A percentile compares a stretch with the other conserved stretches of the same genome.
These are phyloP conservation scores for Euphorbia pulcherrima DNA, from an alignment of 345 rosid genomes.

Conservation along the genomic window DNA sequence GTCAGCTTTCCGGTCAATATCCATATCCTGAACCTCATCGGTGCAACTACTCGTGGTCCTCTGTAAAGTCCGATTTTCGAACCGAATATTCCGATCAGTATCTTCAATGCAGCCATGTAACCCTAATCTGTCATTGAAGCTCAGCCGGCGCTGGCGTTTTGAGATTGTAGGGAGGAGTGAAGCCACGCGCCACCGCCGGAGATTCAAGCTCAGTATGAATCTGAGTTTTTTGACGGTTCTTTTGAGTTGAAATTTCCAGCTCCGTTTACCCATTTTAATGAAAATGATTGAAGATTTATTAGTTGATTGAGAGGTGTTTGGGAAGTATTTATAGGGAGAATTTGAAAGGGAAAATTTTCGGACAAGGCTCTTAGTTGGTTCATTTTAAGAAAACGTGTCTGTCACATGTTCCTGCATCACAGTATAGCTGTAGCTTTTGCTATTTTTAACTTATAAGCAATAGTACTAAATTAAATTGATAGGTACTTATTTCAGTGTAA, in stretches of 20 bases:
- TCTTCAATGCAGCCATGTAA: constrained; percentile 27
- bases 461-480: no score
- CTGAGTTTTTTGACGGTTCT: constrained; percentile 27
- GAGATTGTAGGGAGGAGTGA: constrained; percentile 8
- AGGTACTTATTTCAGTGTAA: no score
- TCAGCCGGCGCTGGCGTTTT: background rate
- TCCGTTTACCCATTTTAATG: constrained; percentile 16
- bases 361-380: background rate
- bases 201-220: constrained; percentile 15
- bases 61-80: background rate
- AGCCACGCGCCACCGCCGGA: constrained; percentile 22
- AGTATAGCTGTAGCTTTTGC: background rate
- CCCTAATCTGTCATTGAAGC: constrained; percentile 34
- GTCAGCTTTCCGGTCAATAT: constrained; percentile 26
- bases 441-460: no score
- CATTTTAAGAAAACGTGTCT: constrained; percentile 7
- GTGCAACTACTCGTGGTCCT: constrained; percentile 15
- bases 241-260: constrained; percentile 21
- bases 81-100: background rate
- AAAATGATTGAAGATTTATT: no score
- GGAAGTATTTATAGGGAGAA: constrained; percentile 3
- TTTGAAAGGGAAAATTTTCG: background rate
- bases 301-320: background rate
- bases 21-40: constrained; percentile 18
- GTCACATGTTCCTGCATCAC: background rate